Percentiles rank a stretch among this genome's conserved stretches.
Conservation (phyloP, 768 basidiomycete genomes). For the Mycena pura region DNA sequence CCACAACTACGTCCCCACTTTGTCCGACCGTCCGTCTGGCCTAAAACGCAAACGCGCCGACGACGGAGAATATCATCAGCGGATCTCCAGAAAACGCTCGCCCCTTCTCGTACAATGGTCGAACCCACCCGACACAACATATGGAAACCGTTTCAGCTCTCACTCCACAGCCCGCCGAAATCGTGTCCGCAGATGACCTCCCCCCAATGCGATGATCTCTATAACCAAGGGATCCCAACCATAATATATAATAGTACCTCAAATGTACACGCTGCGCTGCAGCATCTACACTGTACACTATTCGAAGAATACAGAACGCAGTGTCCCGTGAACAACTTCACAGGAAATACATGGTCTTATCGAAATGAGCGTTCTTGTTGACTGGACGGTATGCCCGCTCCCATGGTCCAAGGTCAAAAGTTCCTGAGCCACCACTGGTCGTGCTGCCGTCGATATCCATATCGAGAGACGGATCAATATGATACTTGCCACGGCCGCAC, state of each 20-base stretch:
- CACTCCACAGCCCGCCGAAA: background rate
- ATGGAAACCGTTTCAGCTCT: too few relatives aligned
- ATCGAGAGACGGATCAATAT: background rate
- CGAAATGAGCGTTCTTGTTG: background rate
- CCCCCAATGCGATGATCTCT: too few relatives aligned
- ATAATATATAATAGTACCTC: too few relatives aligned
- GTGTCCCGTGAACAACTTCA: background rate
- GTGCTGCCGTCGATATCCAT: slow-evolving; percentile 4
- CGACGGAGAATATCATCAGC: background rate
- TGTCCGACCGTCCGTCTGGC: background rate
- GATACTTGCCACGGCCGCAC: slow-evolving; percentile 25
- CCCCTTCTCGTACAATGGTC: background rate
- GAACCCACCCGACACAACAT: background rate
- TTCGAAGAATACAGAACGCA: too few relatives aligned
- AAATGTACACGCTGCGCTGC: too few relatives aligned
- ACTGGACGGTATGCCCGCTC: background rate
- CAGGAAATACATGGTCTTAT: slow-evolving; percentile 15
- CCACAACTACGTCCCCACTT: background rate
- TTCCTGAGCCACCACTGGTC: slow-evolving; percentile 7
- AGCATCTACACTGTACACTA: too few relatives aligned
- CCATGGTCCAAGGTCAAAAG: slow-evolving; percentile 5
- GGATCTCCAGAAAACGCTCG: slow-evolving; percentile 4
- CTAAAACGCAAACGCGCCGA: slow-evolving; percentile 6
- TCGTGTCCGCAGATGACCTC: background rate
- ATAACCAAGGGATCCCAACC: too few relatives aligned